A percentile compares a stretch with the other conserved stretches of the same genome.
phyloP scores from a whole-genome alignment of 1,139 yeast species.

The Nakaseomyces glabratus region DNA sequence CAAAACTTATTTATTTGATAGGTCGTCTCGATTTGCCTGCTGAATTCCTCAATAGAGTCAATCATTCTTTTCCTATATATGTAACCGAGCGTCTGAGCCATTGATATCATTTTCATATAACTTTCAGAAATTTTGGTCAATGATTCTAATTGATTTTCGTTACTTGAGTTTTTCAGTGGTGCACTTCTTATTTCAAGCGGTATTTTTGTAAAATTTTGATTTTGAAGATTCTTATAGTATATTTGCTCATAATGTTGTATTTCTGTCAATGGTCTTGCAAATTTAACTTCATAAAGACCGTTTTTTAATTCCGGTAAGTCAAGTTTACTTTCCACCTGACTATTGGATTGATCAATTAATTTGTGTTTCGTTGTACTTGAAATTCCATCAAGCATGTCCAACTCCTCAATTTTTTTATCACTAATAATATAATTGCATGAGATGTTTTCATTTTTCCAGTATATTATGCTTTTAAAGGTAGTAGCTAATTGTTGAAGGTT shows the following conservation, averaged over 20 bases:
- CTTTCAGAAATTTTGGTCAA: constrained; percentile 22
- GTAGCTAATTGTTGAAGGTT: constrained; percentile 5
- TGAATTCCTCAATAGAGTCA: constrained; percentile 32
- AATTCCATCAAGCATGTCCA: too few species aligned
- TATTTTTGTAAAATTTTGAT: constrained; percentile 16
- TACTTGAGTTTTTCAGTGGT: constrained; percentile 18
- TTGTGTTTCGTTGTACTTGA: too few species aligned
- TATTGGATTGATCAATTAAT: too few species aligned
- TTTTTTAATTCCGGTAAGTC: background rate
- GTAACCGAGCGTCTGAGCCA: constrained; percentile 22
- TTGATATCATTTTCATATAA: constrained; percentile 16
- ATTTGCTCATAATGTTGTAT: constrained; percentile 13
- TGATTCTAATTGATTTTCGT: constrained; percentile 24
- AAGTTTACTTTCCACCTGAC: background rate
- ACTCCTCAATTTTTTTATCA: too few species aligned
- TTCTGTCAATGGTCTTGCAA: constrained; percentile 22
- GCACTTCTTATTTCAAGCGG: constrained; percentile 19
- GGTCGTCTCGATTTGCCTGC: constrained; percentile 32
- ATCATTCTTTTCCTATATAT: constrained; percentile 28
- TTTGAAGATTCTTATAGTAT: constrained; percentile 14
- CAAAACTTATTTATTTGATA: constrained; percentile 12
- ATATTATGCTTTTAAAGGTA: too few species aligned
- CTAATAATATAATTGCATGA: too few species aligned
- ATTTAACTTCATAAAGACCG: constrained; percentile 9
- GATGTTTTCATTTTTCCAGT: too few species aligned